Evolutionary conservation across 2,329 filamentous ascomycete species (phyloP).

Genomic region (Exophiala sp.): DNA sequence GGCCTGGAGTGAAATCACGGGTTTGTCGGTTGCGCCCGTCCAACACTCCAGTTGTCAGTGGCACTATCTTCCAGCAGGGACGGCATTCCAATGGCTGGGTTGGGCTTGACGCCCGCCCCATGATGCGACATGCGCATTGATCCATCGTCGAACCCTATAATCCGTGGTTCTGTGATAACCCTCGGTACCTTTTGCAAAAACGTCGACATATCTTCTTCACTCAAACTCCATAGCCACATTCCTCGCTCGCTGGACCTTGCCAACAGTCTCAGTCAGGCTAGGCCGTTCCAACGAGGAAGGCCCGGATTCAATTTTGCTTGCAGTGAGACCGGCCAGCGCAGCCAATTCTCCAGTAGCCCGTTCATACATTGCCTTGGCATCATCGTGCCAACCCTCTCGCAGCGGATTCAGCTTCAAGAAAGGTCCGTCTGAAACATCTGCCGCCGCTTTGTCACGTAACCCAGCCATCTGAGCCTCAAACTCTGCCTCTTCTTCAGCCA

Average conservation of each 20-base stretch:
- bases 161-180: too few relatives aligned
- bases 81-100: too few relatives aligned
- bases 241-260: constrained; percentile 43
- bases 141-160: too few relatives aligned
- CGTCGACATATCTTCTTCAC: too few relatives aligned
- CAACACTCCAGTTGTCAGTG: too few relatives aligned
- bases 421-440: not conserved
- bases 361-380: constrained; percentile 40
- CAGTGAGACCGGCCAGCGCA: constrained; percentile 36
- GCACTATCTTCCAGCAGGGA: too few relatives aligned
- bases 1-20: too few relatives aligned
- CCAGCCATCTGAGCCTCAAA: constrained; percentile 33
- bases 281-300: constrained; percentile 28
- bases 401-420: constrained; percentile 22
- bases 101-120: too few relatives aligned
- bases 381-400: constrained; percentile 33
- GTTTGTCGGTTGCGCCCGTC: too few relatives aligned
- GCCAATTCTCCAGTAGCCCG: constrained; percentile 36
- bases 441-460: constrained; percentile 1
- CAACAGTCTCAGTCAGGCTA: constrained; percentile 41
- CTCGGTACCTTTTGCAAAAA: too few relatives aligned
- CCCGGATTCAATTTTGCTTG: constrained; percentile 20
- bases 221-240: constrained; percentile 45
- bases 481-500: constrained; percentile 39
- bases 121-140: too few relatives aligned